These are phyloP conservation scores for Rhytidiadelphus loreus DNA, from an alignment of 225 moss, liverwort and hornwort genomes.

Conservation along the genomic window DNA sequence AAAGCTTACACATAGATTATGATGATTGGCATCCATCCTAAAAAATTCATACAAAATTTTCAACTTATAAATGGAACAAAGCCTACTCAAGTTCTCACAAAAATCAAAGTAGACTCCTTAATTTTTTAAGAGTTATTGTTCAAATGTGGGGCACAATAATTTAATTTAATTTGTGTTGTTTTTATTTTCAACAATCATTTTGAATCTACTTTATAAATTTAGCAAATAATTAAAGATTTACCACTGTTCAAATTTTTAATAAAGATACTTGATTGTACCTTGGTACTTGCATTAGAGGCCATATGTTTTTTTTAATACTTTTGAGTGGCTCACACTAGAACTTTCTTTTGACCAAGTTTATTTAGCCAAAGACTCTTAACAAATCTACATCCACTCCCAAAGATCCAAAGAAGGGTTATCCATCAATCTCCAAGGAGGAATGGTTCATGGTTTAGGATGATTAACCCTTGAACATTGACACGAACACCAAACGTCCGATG, in stretches of 20 bases:
- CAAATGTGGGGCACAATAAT: not conserved
- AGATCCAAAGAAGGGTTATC: rapidly evolving
- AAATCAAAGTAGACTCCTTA: not conserved
- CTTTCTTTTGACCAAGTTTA: no score
- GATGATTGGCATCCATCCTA: no score
- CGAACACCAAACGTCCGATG: no score
- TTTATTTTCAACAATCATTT: not conserved
- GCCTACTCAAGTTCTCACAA: not conserved
- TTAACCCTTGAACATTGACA: no score
- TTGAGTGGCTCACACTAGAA: rapidly evolving
- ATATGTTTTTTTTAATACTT: not conserved
- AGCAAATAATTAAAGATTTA: not conserved
- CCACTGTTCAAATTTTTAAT: not conserved
- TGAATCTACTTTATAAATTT: not conserved
- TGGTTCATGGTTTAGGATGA: not conserved
- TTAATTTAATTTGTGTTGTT: not conserved
- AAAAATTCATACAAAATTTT: no score
- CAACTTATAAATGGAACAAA: no score
- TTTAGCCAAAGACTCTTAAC: rapidly evolving
- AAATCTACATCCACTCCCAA: not conserved
- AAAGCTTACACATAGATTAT: no score
- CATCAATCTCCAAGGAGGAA: rapidly evolving
- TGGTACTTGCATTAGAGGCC: not conserved
- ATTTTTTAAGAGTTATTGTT: not conserved
- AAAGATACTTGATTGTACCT: not conserved